Evolutionary conservation across 805 yeast species (phyloP).

Genomic region (Wickerhamomyces xylosicus): DNA sequence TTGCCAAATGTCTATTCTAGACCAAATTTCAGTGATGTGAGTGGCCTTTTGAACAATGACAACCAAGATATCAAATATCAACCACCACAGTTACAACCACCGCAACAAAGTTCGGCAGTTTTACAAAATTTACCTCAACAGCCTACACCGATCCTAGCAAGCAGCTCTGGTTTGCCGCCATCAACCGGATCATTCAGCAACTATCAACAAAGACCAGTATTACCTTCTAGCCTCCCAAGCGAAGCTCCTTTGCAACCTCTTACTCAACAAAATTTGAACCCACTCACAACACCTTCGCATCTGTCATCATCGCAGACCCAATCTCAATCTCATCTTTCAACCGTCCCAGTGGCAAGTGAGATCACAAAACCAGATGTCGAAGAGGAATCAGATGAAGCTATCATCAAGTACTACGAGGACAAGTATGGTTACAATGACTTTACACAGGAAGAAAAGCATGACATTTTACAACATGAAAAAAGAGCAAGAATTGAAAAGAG

Average conservation of each 20-base stretch:
- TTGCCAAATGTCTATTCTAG: neutral
- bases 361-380: conserved; percentile 17
- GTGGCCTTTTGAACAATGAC: neutral
- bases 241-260: too few species aligned
- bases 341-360: conserved; percentile 12
- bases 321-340: neutral
- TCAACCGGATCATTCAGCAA: neutral
- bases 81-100: conserved; percentile 1
- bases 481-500: conserved; percentile 18
- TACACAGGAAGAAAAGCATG: conserved; percentile 20
- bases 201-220: neutral
- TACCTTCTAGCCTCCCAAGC: too few species aligned
- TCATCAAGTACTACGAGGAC: conserved; percentile 17
- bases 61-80: neutral
- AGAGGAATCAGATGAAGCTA: conserved; percentile 17
- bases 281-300: neutral
- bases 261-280: neutral
- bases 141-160: neutral
- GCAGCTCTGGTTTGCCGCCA: neutral
- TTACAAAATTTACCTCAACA: conserved; percentile 1
- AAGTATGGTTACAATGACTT: conserved; percentile 18
- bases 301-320: neutral
- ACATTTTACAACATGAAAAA: conserved; percentile 20
- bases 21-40: neutral
- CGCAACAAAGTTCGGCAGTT: neutral